Base-by-base conservation (phyloP, 495 filamentous ascomycete species). In the Aspergillus panamensis region DNA sequence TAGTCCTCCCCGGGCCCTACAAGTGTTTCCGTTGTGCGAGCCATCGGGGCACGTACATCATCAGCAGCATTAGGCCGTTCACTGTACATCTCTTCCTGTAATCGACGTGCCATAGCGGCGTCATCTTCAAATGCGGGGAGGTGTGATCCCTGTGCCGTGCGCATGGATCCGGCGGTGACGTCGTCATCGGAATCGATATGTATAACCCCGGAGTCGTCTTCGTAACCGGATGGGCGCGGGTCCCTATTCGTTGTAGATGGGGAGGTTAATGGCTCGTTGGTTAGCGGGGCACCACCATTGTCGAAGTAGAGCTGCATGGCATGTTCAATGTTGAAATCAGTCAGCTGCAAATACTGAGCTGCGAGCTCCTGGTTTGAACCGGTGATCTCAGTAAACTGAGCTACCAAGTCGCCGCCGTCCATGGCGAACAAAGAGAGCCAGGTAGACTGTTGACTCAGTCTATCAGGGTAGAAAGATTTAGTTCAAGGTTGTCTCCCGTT, bases 71-170 rank as follows among this genome's bases (percentile, higher is more conserved):
- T 76, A 54, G 57, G 57, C 9, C 69, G 62, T 33, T 74, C 81
- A 53, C 79, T 74, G 66, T 97, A 97, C 66, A 96, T 77, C 72
- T 98, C 91, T 65, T 97, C 90, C 65, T 97, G 95, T 44, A 98
- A 68, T 42, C 90, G 83, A 62, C 90, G 83, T 7, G 94, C 94
- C 83, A 97, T 90, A 10, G 90, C 94, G 43, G 92, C 94, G 73
- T 98, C 94, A 63, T 95, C 90, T 61, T 97, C 94, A 48, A 84
- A 77, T 16, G 69, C 63, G 21, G 63, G 44, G 33, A 35, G 59
- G 25, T 61, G 49, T 40, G n/a, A 61, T 3, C 33, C 56, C 16
- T 52, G 66, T 20, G 48, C 35, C 19, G 47, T 53, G 20, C 66
- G 67, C 16, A 66, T 48, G 32, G 68, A 67, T 55, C 63, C 52